These are phyloP conservation scores for Aspergillus quadrilineatus DNA, from an alignment of 2,329 filamentous ascomycete species.

Conservation along the genomic window DNA sequence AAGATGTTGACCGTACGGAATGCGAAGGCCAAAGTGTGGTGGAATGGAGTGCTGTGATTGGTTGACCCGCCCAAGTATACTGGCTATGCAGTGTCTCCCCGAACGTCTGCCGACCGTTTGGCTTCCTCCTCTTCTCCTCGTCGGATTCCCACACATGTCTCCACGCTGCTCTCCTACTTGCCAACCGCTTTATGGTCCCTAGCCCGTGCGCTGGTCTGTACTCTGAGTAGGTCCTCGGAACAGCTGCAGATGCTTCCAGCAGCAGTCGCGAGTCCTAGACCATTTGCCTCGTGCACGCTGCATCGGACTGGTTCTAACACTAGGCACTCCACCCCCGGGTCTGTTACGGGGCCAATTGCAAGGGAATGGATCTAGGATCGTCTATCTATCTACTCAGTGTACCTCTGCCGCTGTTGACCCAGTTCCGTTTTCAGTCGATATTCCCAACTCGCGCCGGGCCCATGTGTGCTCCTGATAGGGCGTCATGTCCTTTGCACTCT, in stretches of 20 bases:
- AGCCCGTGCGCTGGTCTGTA: constrained; percentile 3
- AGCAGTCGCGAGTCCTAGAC: not conserved
- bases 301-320: constrained; percentile 5
- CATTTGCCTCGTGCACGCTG: constrained; percentile 1
- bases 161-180: constrained; percentile 21
- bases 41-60: constrained; percentile 20
- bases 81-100: constrained; percentile 7
- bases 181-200: not conserved
- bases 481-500: constrained; percentile 9
- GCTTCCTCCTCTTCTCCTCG: constrained; percentile 8
- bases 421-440: constrained; percentile 9
- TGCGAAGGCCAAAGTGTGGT: constrained; percentile 20
- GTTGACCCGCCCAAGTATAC: constrained; percentile 14
- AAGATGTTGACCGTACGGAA: constrained; percentile 10
- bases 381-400: not conserved
- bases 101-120: constrained; percentile 4
- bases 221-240: constrained; percentile 1
- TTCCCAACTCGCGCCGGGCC: constrained; percentile 14
- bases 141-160: constrained; percentile 21
- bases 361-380: constrained; percentile 7
- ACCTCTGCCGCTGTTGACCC: constrained; percentile 11
- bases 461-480: constrained; percentile 40
- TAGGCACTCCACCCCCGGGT: not conserved
- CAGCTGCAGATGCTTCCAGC: constrained; percentile 3
- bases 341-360: constrained; percentile 10